Base-by-base conservation (phyloP, 2,329 filamentous ascomycete species). In the Botrytis squamosa region DNA sequence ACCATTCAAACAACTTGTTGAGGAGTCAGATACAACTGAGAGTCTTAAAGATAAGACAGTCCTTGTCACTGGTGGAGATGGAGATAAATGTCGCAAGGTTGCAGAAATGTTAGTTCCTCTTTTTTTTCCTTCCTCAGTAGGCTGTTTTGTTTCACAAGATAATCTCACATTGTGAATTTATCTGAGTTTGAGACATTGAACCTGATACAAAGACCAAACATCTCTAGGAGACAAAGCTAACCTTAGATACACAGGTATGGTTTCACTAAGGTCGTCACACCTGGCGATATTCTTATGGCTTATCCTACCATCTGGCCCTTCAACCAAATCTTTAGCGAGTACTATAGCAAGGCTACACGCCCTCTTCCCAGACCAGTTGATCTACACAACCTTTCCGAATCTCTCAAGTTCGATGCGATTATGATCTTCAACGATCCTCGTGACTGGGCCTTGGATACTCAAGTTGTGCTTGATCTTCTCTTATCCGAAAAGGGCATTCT, bases 391-490 rank as follows among this genome's bases (percentile, higher is more conserved):
- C 86, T 85, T 29, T 57, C 73, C 0, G 80, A 84, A 16, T 83
- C 85, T 16, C 86, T 95, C 66, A 94, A 93, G 78, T 92, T 99
- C 77, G 94, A 97, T 80, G 94, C 95, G 42, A 89, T 98, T 42
- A 92, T 98, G 79, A 92, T 98, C 10, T 98, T 95, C 87, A 97
- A 97, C 82, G 96, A 98, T 82, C 95, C 96, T 5, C 89, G 96
- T 73, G 96, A 99, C 84, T 99, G 96, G 96, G 94, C 93, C 0
- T 87, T 98, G 16, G 95, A 98, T 82, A 90, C 90, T 3, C 93
- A 97, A 81, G 85, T 98, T 78, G 92, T 98, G 73, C 83, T 92
- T 71, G 96, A 99, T 82, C 84, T 97, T 18, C 85, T 98, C 10
- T 86, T 97, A 59, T 97, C 95, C 0, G 86, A 89, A 29, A 79